Evolutionary conservation across 805 yeast species (phyloP), one percentile per base, ranked within the genome.

Genomic region (Tetrapisispora taiwanensis): DNA sequence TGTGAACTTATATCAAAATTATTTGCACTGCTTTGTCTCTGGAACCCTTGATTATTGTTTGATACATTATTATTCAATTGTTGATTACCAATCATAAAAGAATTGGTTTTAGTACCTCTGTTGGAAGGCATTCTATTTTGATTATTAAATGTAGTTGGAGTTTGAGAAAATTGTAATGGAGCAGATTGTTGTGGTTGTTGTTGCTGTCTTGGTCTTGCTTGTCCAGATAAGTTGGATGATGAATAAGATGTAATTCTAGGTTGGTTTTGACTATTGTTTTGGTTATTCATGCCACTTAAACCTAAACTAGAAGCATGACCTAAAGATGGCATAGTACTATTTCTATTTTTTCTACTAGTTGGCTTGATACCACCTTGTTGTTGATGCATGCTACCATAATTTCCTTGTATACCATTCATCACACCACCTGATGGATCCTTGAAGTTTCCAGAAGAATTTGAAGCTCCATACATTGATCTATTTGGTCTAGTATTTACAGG

Each of bases 281-380:
- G 54, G 50, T 36, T 43, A 43, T 53, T 48, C 39, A 48, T 48
- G 31, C 48, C 49, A 36, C 44, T 45, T 44, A 55, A 39, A 19
- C 51, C 53, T 9, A 53, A 37, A 39, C 55, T 59, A 1, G 66
- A 60, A 9, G 66, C 61, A 45, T 53, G 54, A 14, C 65, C 60
- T 30, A 62, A 43, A n/a, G 47, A 48, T 15, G 61, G 58, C 60
- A 63, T 56, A 39, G 56, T 55, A 36, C 65, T 61, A 27, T 51
- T 48, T 52, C 67, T 60, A 41, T 63, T 62, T 43, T 63, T 63
- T 43, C 68, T 59, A 41, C 67, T 62, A 1, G 68, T 62, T 33
- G 66, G 58, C 46, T 59, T 56, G 42, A 60, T 52, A 8, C 46
- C 40, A 8, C 46, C 40, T 27, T 56, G 53, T 36, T 41, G 41